Evolutionary conservation across 305 asterid genomes (phyloP).

Genomic region (Fraxinus xanthoxyloides): DNA sequence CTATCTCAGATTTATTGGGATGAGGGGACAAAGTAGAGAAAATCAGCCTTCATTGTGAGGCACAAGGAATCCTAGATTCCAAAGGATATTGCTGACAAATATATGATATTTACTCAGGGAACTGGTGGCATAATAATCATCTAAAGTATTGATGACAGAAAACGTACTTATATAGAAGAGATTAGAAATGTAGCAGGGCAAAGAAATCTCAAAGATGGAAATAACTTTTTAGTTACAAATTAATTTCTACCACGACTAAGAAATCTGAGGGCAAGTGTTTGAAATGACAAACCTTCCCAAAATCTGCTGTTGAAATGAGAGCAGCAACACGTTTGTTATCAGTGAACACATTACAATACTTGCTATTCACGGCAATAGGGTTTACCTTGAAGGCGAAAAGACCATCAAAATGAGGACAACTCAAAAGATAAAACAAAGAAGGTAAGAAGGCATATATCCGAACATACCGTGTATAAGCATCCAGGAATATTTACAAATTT

Average conservation of each 20-base stretch:
- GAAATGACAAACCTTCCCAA: constrained; percentile 81
- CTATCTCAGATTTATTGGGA: background rate
- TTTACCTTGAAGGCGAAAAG: constrained; percentile 63
- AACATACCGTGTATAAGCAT: constrained; percentile 83
- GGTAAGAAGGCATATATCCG: constrained; percentile 12
- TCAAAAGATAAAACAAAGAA: constrained; percentile 22
- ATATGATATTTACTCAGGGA: background rate
- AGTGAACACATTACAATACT: constrained; percentile 96
- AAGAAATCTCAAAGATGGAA: background rate
- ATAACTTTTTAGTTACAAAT: background rate
- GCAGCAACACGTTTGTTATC: constrained; percentile 90
- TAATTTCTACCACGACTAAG: background rate
- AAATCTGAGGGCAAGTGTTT: constrained; percentile 12
- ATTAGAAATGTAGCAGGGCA: no score
- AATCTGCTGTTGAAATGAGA: constrained; percentile 75
- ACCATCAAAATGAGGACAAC: constrained; percentile 27
- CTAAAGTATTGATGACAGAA: background rate
- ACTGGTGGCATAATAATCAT: background rate
- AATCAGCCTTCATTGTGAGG: background rate
- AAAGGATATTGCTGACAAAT: background rate
- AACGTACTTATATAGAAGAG: no score
- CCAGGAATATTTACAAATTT: constrained; percentile 82
- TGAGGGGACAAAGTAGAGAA: no score
- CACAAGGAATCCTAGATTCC: background rate
- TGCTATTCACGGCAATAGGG: constrained; percentile 99